phyloP scores from a whole-genome alignment of 768 basidiomycete genomes.

The Neoboletus brunneissimus region DNA sequence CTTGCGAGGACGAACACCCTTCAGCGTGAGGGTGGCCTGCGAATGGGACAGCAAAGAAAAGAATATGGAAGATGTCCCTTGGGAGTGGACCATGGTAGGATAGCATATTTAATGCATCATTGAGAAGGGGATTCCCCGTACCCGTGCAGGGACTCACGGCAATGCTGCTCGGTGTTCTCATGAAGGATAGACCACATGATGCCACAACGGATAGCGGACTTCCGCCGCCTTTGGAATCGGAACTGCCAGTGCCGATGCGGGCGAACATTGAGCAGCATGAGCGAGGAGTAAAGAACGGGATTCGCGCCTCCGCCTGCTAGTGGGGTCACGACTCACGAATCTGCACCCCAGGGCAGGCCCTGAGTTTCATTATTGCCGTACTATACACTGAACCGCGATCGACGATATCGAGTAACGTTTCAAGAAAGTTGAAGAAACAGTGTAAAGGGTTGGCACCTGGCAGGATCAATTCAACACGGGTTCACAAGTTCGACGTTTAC shows the following conservation, averaged over 20 bases:
- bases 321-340: background rate
- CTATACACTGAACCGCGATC: background rate
- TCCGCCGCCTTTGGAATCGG: background rate
- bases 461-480: no score
- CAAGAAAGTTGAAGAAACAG: no score
- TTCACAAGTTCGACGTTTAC: no score
- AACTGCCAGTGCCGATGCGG: background rate
- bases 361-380: background rate
- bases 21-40: background rate
- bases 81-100: background rate
- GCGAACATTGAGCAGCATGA: background rate
- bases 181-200: background rate
- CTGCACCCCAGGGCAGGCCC: no score
- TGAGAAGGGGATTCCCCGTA: background rate
- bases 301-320: background rate
- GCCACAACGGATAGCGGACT: background rate
- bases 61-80: background rate
- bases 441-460: no score
- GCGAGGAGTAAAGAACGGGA: background rate
- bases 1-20: background rate
- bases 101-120: slow-evolving; percentile 6
- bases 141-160: background rate
- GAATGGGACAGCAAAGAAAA: background rate
- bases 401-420: no score
- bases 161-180: background rate